Percentiles rank a stretch among this genome's conserved stretches.
phyloP scores from a whole-genome alignment of 495 filamentous ascomycete species.

The Trichodelitschia bisporula region DNA sequence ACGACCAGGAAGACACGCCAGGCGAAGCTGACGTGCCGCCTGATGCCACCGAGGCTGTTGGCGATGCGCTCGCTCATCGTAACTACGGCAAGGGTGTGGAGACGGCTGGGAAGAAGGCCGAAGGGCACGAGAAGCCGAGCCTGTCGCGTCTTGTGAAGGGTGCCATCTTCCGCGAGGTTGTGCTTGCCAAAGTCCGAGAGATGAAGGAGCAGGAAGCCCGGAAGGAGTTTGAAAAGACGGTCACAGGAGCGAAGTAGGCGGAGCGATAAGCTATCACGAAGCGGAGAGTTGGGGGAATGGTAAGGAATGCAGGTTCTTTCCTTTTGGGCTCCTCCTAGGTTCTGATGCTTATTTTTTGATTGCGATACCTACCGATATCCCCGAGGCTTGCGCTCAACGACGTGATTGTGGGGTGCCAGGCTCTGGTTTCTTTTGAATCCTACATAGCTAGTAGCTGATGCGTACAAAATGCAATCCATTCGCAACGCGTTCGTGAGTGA shows the following conservation, averaged over 20 bases:
- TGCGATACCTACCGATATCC: too few relatives aligned
- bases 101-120: conserved; percentile 2
- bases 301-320: too few relatives aligned
- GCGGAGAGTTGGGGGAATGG: too few relatives aligned
- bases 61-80: conserved; percentile 13
- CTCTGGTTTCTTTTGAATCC: too few relatives aligned
- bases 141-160: conserved; percentile 58
- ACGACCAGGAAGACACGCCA: conserved; percentile 54
- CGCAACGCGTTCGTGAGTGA: too few relatives aligned
- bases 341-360: too few relatives aligned
- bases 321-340: too few relatives aligned
- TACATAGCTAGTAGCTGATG: too few relatives aligned
- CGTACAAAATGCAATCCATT: too few relatives aligned
- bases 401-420: too few relatives aligned
- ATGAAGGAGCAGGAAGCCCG: conserved; percentile 62
- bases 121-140: conserved; percentile 34
- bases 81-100: conserved; percentile 3
- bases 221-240: conserved; percentile 13
- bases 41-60: conserved; percentile 21
- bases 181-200: conserved; percentile 84
- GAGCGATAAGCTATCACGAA: too few relatives aligned
- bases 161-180: conserved; percentile 93
- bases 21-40: conserved; percentile 35
- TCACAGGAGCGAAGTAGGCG: conserved; percentile 3
- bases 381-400: too few relatives aligned